Evolutionary conservation across 164 flowering plant genomes (phyloP), one percentile per base, ranked within the genome.

Genomic region (Malania oleifera): DNA sequence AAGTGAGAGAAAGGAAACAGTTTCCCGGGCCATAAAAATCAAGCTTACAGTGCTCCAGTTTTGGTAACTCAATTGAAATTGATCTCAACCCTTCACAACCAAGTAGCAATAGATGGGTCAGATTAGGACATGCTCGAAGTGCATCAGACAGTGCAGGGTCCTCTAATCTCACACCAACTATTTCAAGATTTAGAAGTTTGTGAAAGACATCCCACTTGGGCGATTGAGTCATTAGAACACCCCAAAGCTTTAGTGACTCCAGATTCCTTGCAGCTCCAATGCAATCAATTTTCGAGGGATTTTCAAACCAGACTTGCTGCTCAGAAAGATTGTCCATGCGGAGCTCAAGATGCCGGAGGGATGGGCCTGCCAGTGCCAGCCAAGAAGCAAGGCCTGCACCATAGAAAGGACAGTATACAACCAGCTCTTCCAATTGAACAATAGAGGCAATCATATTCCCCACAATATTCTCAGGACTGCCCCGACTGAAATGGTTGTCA

Each of bases 171-270:
- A 88, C 93, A 20, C 96, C 96, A 34, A 84, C 84, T 47, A 91
- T 88, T 68, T 88, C 85, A 49, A 91, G 90, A 71, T 54, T 71
- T 17, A 22, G 45, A 25, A 91, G 84, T 15, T 60, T 73, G 11
- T 54, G 62, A 53, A 91, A 84, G 3, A 50, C 67, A 35, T 80
- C 78, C 98, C 98, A 91, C 43, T 77, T 84, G 4, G 96, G 98
- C 0, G 83, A 45, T 19, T 71, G 62, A 14, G 60, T 60, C 83
- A 91, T 73, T 26, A 77, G 58, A 7, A 83, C 93, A 54, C 96
- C 98, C 98, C 98, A 88, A 1, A 91, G 82, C 67, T 76, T 84
- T 7, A 91, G 67, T 0, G 87, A 77, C 67, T 83, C 85, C 73
- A 91, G 59, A 53, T 77, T 74, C 29, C 46, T 66, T 22, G 79